These are phyloP conservation scores for Ustilago lituana DNA, from an alignment of 1,284 basidiomycete species.

Conservation along the genomic window DNA sequence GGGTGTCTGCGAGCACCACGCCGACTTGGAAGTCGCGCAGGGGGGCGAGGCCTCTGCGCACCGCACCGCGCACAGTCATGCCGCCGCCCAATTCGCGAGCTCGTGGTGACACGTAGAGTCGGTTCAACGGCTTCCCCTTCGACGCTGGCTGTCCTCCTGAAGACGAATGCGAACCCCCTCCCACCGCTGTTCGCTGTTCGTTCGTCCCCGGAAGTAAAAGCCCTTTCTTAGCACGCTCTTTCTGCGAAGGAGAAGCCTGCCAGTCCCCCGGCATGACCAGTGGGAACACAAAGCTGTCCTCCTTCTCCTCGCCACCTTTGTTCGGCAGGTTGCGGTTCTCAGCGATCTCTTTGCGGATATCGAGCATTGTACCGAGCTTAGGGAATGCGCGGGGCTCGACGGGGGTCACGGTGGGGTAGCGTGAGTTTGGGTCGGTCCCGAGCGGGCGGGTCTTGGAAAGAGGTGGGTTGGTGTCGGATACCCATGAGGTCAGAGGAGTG, in stretches of 20 bases:
- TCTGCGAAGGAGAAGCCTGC: conserved; percentile 47
- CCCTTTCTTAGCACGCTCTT: conserved; percentile 23
- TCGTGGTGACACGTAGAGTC: conserved; percentile 58
- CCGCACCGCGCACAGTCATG: conserved; percentile 51
- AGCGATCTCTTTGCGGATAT: conserved; percentile 22
- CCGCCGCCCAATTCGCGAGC: conserved; percentile 50
- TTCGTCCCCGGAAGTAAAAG: conserved; percentile 24
- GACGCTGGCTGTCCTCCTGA: too few relatives aligned
- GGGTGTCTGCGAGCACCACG: conserved; percentile 22
- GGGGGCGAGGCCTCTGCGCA: conserved; percentile 37
- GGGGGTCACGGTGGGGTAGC: conserved; percentile 37
- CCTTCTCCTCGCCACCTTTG: conserved; percentile 1
- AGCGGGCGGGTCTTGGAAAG: conserved; percentile 30
- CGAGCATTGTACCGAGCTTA: conserved; percentile 43
- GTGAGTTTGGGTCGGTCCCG: conserved; percentile 21
- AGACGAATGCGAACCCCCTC: neutral
- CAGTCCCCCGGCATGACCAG: conserved; percentile 58
- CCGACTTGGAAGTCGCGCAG: conserved; percentile 54
- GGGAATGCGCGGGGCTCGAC: conserved; percentile 52
- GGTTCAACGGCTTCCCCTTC: conserved; percentile 46
- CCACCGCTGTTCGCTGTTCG: neutral
- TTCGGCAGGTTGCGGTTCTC: conserved; percentile 14
- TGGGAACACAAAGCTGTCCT: conserved; percentile 57
- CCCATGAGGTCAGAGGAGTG: conserved; percentile 27
- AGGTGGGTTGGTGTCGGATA: conserved; percentile 38